Conservation (phyloP, 192 early-diverging fungal species). For the Podila horticola region DNA sequence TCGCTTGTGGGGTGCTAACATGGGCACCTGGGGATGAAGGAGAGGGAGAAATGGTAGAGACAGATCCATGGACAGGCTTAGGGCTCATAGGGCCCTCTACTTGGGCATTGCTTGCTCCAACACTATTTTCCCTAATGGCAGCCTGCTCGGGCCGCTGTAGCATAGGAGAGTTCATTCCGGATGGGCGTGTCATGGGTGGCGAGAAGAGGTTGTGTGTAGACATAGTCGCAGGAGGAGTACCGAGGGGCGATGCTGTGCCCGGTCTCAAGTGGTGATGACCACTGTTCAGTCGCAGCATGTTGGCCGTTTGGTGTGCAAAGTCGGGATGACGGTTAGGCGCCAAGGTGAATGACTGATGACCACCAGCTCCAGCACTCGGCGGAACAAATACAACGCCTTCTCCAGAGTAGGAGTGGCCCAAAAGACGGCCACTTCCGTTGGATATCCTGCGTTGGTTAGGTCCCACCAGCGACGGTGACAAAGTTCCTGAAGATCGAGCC, state of each 20-base stretch:
- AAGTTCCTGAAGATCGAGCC: slow-evolving; percentile 23
- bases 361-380: slow-evolving; percentile 1
- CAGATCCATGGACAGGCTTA: slow-evolving; percentile 27
- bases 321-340: not conserved
- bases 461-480: slow-evolving; percentile 19
- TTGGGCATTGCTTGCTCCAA: not conserved
- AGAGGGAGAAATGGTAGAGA: slow-evolving; percentile 4
- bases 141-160: slow-evolving; percentile 37
- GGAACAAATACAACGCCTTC: slow-evolving; percentile 20
- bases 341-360: slow-evolving; percentile 25
- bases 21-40: slow-evolving; percentile 13
- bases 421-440: slow-evolving; percentile 13
- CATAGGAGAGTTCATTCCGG: slow-evolving; percentile 29
- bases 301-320: not conserved
- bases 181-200: slow-evolving; percentile 30
- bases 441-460: slow-evolving; percentile 17
- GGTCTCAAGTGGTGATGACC: slow-evolving; percentile 18
- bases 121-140: slow-evolving; percentile 8
- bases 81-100: slow-evolving; percentile 18
- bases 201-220: slow-evolving; percentile 25
- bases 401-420: slow-evolving; percentile 5
- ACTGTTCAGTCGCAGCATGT: slow-evolving; percentile 12
- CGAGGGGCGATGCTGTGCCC: slow-evolving; percentile 14
- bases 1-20: not conserved
- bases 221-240: slow-evolving; percentile 24